These are phyloP conservation scores for Polychytrium aggregatum DNA, from an alignment of 192 early-diverging fungal genomes.

Conservation along the genomic window DNA sequence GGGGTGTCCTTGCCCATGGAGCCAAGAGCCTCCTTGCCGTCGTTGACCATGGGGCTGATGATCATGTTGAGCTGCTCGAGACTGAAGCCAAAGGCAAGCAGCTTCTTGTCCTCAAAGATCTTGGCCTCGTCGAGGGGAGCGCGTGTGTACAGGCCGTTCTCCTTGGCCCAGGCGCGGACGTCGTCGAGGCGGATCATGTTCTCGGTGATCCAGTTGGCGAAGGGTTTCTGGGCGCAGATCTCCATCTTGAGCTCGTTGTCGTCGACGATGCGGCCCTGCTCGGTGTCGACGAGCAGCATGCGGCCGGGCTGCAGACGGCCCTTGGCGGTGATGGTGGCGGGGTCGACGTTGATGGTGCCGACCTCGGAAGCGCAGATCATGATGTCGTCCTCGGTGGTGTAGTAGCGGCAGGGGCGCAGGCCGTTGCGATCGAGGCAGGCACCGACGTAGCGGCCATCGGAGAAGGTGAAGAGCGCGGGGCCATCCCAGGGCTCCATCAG, in stretches of 20 bases:
- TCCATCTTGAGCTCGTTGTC: conserved; percentile 79
- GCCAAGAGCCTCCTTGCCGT: conserved; percentile 93
- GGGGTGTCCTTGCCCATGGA: conserved; percentile 98
- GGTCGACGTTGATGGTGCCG: conserved; percentile 75
- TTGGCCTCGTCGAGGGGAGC: conserved; percentile 42
- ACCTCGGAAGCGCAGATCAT: conserved; percentile 99
- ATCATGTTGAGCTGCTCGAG: conserved; percentile 87
- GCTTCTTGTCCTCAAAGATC: conserved; percentile 57
- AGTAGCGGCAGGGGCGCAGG: conserved; percentile 95
- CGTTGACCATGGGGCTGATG: conserved; percentile 75
- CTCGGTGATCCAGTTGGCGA: conserved; percentile 72
- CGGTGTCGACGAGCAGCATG: conserved; percentile 95
- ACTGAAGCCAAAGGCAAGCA: conserved; percentile 81
- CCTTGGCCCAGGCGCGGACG: conserved; percentile 36
- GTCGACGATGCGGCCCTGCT: conserved; percentile 79
- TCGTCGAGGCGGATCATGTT: conserved; percentile 67
- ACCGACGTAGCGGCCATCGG: conserved; percentile 92
- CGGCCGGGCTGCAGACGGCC: conserved; percentile 92
- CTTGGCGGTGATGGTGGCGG: conserved; percentile 70
- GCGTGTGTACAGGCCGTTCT: conserved; percentile 13
- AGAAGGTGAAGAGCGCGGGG: conserved; percentile 94
- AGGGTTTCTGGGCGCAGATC: conserved; percentile 59
- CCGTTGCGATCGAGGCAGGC: conserved; percentile 98
- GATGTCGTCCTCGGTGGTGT: conserved; percentile 77
- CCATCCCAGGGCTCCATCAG: conserved; percentile 99